Evolutionary conservation across 768 basidiomycete species (phyloP).

Genomic region (Chalciporus pseudorubinellus): DNA sequence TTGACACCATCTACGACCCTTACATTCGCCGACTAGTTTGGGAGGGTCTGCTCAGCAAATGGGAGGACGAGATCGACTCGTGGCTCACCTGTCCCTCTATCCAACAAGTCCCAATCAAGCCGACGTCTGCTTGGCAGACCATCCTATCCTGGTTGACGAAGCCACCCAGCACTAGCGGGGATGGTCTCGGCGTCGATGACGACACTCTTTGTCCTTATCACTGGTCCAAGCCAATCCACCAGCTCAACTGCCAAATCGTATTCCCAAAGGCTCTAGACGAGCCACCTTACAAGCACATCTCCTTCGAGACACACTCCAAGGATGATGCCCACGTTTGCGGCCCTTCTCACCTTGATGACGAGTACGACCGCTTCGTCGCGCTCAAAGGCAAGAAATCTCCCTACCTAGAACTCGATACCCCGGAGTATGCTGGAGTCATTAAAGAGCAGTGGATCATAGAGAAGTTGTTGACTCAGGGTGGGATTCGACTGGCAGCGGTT

Average conservation of each 20-base stretch:
- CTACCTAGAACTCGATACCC: constrained; percentile 76
- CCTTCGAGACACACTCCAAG: constrained; percentile 12
- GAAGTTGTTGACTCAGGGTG: constrained; percentile 78
- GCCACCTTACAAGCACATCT: constrained; percentile 36
- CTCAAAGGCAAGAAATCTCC: constrained; percentile 20
- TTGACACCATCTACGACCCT: constrained; percentile 82
- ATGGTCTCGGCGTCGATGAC: constrained; percentile 46
- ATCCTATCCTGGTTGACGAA: constrained; percentile 14
- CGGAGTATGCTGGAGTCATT: constrained; percentile 73
- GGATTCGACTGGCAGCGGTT: constrained; percentile 78
- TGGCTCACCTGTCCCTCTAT: constrained; percentile 70
- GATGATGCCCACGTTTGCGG: not conserved
- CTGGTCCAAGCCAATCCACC: constrained; percentile 73
- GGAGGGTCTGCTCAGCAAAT: constrained; percentile 77
- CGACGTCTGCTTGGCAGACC: constrained; percentile 28
- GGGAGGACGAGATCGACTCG: constrained; percentile 51
- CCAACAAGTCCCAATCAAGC: constrained; percentile 4
- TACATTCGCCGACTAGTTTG: constrained; percentile 83
- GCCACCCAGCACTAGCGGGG: constrained; percentile 16
- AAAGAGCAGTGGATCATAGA: constrained; percentile 69
- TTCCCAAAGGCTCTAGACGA: constrained; percentile 74
- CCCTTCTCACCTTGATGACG: not conserved
- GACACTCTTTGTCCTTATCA: constrained; percentile 67
- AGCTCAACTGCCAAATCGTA: constrained; percentile 77
- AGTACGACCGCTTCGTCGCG: not conserved